These are phyloP conservation scores for Lachancea nothofagi DNA, from an alignment of 805 yeast species.

Conservation along the genomic window DNA sequence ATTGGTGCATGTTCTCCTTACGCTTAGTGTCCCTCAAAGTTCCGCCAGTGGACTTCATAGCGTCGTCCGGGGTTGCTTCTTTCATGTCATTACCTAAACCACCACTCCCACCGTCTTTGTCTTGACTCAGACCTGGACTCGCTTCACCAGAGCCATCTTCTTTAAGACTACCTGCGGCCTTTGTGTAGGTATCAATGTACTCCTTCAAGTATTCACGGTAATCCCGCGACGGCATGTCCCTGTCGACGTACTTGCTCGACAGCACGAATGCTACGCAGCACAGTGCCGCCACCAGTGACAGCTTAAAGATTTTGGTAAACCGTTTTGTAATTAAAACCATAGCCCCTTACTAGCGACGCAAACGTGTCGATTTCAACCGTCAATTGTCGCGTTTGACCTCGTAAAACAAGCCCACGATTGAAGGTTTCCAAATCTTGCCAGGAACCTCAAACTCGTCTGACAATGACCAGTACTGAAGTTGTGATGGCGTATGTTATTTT, in stretches of 20 bases:
- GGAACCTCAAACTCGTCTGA: not conserved
- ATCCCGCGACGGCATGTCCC: conserved; percentile 16
- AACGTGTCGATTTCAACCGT: not conserved
- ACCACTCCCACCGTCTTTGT: not conserved
- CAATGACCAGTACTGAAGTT: too few relatives aligned
- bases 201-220: conserved; percentile 16
- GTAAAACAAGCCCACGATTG: not conserved
- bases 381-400: conserved; percentile 1
- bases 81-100: not conserved
- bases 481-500: too few relatives aligned
- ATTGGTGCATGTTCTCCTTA: conserved; percentile 14
- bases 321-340: conserved; percentile 18
- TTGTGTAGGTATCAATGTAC: conserved; percentile 10
- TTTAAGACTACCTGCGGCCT: not conserved
- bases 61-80: not conserved
- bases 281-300: conserved; percentile 12
- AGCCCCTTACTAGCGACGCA: not conserved
- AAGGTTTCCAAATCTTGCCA: not conserved
- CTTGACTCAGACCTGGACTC: not conserved
- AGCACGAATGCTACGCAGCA: conserved; percentile 13
- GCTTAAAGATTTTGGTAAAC: conserved; percentile 18
- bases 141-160: not conserved
- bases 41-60: not conserved
- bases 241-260: conserved; percentile 14
- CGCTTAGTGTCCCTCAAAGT: conserved; percentile 1